Conservation (phyloP, 2,329 filamentous ascomycete genomes). For the Colletotrichum liriopes region DNA sequence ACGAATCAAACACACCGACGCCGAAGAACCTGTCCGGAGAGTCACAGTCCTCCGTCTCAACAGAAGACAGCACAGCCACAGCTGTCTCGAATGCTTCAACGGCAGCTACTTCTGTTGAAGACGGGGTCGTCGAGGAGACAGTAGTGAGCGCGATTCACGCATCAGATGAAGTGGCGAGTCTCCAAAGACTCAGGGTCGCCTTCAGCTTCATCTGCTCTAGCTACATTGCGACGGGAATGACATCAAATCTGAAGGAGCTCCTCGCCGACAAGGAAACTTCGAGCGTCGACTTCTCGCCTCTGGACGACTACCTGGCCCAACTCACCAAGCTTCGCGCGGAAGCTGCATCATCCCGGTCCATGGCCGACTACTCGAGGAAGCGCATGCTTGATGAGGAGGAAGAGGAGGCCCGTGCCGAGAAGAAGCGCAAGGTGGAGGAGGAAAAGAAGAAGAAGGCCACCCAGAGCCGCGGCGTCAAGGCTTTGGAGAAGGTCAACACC, state of each 20-base stretch:
- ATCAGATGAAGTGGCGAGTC: slow-evolving; percentile 64
- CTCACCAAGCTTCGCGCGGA: slow-evolving; percentile 80
- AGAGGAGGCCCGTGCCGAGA: slow-evolving; percentile 77
- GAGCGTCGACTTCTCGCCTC: slow-evolving; percentile 75
- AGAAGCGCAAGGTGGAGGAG: slow-evolving; percentile 89
- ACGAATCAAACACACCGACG: slow-evolving; percentile 49
- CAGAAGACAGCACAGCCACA: slow-evolving; percentile 54
- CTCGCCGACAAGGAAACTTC: slow-evolving; percentile 55
- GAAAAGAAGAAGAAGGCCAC: slow-evolving; percentile 86
- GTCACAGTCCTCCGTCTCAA: slow-evolving; percentile 60
- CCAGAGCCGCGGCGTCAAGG: slow-evolving; percentile 82
- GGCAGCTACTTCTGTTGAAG: slow-evolving; percentile 60
- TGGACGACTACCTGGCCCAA: slow-evolving; percentile 79
- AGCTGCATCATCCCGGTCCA: slow-evolving; percentile 77
- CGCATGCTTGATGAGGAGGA: slow-evolving; percentile 77
- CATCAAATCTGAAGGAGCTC: slow-evolving; percentile 57
- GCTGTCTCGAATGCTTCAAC: slow-evolving; percentile 60
- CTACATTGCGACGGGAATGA: slow-evolving; percentile 69
- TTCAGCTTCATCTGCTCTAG: slow-evolving; percentile 75
- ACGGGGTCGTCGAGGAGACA: slow-evolving; percentile 51
- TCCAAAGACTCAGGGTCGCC: slow-evolving; percentile 77
- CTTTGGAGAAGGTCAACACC: slow-evolving; percentile 91
- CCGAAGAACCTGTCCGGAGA: slow-evolving; percentile 54
- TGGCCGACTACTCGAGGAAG: slow-evolving; percentile 81
- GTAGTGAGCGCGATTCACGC: slow-evolving; percentile 62